These are phyloP conservation scores for Pisolithus marmoratus DNA, from an alignment of 768 basidiomycete species.

Conservation along the genomic window DNA sequence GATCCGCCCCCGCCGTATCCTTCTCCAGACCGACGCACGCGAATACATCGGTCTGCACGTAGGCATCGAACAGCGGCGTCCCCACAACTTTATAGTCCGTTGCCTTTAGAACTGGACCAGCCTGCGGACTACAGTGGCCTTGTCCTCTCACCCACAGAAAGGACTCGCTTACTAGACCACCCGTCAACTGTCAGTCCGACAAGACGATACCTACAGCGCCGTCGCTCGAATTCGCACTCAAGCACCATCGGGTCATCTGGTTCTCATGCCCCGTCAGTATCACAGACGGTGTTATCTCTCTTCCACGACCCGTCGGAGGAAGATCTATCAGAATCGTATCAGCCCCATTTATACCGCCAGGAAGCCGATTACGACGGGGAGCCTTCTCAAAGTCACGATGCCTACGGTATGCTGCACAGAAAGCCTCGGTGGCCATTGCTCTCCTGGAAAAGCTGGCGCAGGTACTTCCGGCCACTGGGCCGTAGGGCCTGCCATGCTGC, in stretches of 20 bases:
- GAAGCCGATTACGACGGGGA: constrained; percentile 6
- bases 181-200: constrained; percentile 17
- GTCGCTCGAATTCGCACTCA: constrained; percentile 52
- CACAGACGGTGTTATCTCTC: constrained; percentile 66
- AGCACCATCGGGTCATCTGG: constrained; percentile 42
- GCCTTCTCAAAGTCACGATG: neutral
- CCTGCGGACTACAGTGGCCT: constrained; percentile 28
- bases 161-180: constrained; percentile 41
- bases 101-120: constrained; percentile 32
- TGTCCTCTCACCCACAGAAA: constrained; percentile 35
- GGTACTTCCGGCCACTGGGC: constrained; percentile 62
- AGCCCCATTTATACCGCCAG: constrained; percentile 19
- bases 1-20: constrained; percentile 78
- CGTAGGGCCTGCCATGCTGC: constrained; percentile 56
- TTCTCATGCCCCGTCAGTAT: constrained; percentile 58
- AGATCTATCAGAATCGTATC: constrained; percentile 24
- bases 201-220: constrained; percentile 29
- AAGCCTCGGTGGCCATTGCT: constrained; percentile 11
- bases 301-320: constrained; percentile 48
- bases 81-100: constrained; percentile 19
- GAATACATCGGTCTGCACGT: constrained; percentile 26
- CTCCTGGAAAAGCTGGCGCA: constrained; percentile 36
- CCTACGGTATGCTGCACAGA: neutral
- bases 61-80: constrained; percentile 27
- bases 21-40: constrained; percentile 37